These are phyloP conservation scores for Amylostereum areolatum DNA, from an alignment of 1,284 basidiomycete species.

Conservation along the genomic window DNA sequence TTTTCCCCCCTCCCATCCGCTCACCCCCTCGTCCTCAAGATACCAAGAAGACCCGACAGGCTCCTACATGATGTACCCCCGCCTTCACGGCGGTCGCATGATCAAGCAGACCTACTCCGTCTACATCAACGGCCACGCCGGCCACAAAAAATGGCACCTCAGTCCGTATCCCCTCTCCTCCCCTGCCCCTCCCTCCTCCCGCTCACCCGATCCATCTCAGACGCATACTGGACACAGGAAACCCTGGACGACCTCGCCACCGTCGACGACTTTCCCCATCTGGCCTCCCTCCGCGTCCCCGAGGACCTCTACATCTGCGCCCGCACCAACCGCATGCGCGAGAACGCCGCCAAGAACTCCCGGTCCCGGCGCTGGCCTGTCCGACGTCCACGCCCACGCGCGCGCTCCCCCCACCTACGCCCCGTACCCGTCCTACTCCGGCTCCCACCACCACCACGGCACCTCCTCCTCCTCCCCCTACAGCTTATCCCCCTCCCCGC, in stretches of 20 bases:
- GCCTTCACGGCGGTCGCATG: constrained; percentile 18
- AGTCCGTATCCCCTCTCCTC: constrained; percentile 24
- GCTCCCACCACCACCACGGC: not conserved
- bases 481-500: not conserved
- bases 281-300: constrained; percentile 50
- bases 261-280: constrained; percentile 50
- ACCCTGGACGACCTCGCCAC: constrained; percentile 49
- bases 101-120: constrained; percentile 41
- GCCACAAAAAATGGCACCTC: constrained; percentile 35
- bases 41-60: constrained; percentile 15
- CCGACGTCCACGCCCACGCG: not conserved
- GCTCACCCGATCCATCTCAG: constrained; percentile 15
- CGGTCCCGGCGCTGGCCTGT: constrained; percentile 2
- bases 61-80: constrained; percentile 10
- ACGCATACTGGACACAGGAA: constrained; percentile 35
- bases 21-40: constrained; percentile 10
- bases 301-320: constrained; percentile 58
- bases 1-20: not conserved
- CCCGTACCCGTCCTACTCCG: constrained; percentile 4
- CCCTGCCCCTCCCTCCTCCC: constrained; percentile 1
- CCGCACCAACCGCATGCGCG: constrained; percentile 42
- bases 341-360: constrained; percentile 8
- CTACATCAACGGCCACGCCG: constrained; percentile 26
- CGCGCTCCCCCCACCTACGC: not conserved
- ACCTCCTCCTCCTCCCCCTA: not conserved